Evolutionary conservation across 805 yeast species (phyloP).

Genomic region (Torulaspora microellipsoides): DNA sequence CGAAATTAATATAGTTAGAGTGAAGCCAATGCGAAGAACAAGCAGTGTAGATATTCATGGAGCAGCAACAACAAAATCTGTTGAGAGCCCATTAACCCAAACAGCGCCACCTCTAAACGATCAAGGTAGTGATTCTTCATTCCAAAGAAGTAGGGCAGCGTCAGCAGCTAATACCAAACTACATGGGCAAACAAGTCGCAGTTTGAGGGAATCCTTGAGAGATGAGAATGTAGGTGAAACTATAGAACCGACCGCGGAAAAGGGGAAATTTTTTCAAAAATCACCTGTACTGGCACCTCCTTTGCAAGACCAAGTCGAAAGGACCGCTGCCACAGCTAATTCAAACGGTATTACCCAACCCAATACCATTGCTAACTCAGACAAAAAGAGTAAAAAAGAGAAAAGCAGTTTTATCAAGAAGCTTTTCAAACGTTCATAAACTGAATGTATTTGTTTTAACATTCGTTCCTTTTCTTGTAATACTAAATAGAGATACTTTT

Average conservation of each 20-base stretch:
- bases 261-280: background rate
- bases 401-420: slow-evolving; percentile 12
- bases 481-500: slow-evolving; percentile 1
- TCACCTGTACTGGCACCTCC: background rate
- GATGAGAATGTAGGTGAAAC: no score
- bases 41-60: slow-evolving; percentile 11
- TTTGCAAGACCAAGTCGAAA: background rate
- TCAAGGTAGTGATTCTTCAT: slow-evolving; percentile 11
- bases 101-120: slow-evolving; percentile 3
- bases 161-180: no score
- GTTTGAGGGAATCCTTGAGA: no score
- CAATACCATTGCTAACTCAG: background rate
- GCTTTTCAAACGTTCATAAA: slow-evolving; percentile 14
- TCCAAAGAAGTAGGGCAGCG: slow-evolving; percentile 6
- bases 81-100: slow-evolving; percentile 10
- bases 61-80: slow-evolving; percentile 18
- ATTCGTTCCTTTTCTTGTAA: background rate
- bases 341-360: background rate
- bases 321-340: slow-evolving; percentile 1
- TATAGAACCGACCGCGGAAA: no score
- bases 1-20: slow-evolving; percentile 2
- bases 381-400: slow-evolving; percentile 2
- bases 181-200: no score
- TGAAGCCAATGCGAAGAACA: background rate
- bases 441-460: background rate